These are phyloP conservation scores for Phytomonas francai DNA, from an alignment of 208 protist species.

Conservation along the genomic window DNA sequence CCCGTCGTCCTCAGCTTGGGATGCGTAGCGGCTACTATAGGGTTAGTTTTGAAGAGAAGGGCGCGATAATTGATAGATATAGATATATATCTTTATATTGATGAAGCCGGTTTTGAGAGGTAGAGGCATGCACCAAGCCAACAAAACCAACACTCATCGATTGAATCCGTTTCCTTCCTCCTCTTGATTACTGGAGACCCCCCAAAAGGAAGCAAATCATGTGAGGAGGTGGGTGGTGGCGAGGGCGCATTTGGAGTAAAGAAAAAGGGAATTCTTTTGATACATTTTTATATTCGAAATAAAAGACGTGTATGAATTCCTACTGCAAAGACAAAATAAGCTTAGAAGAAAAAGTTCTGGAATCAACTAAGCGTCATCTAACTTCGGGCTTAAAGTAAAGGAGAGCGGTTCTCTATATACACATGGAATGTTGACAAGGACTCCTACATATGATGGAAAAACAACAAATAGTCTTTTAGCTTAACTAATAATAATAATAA, in stretches of 20 bases:
- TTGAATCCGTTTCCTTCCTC: neutral
- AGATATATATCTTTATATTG: neutral
- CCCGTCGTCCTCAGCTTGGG: slow-evolving; percentile 20
- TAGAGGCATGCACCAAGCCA: neutral
- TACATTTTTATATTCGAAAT: neutral
- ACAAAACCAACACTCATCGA: neutral
- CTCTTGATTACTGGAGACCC: neutral
- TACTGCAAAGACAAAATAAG: neutral
- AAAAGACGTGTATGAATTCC: neutral
- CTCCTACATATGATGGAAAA: neutral
- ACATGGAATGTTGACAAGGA: neutral
- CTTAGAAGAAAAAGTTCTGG: neutral
- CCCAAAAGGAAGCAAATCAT: neutral
- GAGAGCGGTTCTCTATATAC: neutral
- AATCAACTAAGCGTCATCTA: neutral
- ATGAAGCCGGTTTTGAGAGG: neutral
- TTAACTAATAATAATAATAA: too few relatives aligned
- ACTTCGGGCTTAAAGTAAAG: neutral
- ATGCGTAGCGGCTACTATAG: slow-evolving; percentile 20
- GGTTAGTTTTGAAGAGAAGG: slow-evolving; percentile 18
- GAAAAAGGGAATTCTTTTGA: neutral
- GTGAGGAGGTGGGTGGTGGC: neutral
- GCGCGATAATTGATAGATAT: slow-evolving; percentile 7
- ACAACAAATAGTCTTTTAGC: neutral
- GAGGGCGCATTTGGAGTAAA: neutral